Evolutionary conservation across 345 rosid species (phyloP).

Genomic region (Arabis alpina): DNA sequence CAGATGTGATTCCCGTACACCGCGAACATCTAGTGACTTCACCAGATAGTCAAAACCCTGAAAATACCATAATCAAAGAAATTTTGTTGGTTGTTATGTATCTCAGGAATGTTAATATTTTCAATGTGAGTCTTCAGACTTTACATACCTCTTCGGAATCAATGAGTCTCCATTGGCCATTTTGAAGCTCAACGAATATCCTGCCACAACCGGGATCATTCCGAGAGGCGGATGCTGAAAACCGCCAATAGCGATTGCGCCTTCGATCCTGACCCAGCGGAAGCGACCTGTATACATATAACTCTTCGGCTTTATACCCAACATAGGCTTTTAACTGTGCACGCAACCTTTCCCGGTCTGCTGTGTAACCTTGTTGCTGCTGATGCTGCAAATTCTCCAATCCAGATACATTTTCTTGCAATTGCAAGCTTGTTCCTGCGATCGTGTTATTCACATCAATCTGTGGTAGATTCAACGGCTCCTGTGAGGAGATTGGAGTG

Average conservation of each 20-base stretch:
- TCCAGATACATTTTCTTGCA: slow-evolving; percentile 60
- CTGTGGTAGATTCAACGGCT: slow-evolving; percentile 46
- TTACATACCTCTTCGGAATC: slow-evolving; percentile 74
- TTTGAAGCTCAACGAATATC: slow-evolving; percentile 75
- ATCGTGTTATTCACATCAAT: slow-evolving; percentile 44
- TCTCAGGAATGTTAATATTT: not conserved
- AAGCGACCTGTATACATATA: slow-evolving; percentile 73
- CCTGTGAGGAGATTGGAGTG: slow-evolving; percentile 50
- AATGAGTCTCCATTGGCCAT: slow-evolving; percentile 81
- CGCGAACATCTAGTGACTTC: slow-evolving; percentile 78
- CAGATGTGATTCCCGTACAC: slow-evolving; percentile 78
- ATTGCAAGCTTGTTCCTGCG: slow-evolving; percentile 55
- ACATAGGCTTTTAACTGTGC: slow-evolving; percentile 73
- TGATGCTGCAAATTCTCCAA: slow-evolving; percentile 59
- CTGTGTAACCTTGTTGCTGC: slow-evolving; percentile 64
- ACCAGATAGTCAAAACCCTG: slow-evolving; percentile 75
- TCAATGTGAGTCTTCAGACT: not conserved
- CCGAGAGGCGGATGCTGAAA: slow-evolving; percentile 66
- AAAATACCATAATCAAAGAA: slow-evolving; percentile 19
- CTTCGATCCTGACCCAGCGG: slow-evolving; percentile 94
- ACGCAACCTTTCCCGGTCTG: slow-evolving; percentile 73
- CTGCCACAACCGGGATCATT: slow-evolving; percentile 91
- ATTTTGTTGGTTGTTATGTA: not conserved
- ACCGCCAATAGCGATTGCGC: slow-evolving; percentile 88
- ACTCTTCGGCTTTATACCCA: slow-evolving; percentile 84